Evolutionary conservation across 129 eudicot species (phyloP).

Genomic region (Arctium lappa): DNA sequence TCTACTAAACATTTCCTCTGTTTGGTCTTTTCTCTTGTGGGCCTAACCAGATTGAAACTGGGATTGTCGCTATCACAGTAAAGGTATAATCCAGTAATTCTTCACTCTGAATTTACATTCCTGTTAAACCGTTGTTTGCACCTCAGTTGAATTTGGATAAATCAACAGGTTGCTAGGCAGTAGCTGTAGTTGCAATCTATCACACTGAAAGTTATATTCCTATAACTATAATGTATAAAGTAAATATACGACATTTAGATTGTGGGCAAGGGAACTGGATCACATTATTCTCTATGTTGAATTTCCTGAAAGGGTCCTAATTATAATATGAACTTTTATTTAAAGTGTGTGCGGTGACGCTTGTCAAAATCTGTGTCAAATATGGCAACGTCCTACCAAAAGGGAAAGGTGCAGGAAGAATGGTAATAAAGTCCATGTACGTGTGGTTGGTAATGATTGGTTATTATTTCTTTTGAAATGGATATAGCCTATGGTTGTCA

Average conservation of each 20-base stretch:
- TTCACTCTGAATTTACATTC: slow-evolving; percentile 5
- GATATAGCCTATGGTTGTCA: too few relatives aligned
- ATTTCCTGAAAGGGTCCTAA: background rate
- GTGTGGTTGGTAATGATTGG: too few relatives aligned
- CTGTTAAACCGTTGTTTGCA: background rate
- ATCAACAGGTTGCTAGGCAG: background rate
- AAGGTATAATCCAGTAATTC: slow-evolving; percentile 50
- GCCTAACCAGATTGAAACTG: slow-evolving; percentile 56
- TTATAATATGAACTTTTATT: too few relatives aligned
- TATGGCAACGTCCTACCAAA: too few relatives aligned
- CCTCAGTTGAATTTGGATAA: background rate
- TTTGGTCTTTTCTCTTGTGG: slow-evolving; percentile 13
- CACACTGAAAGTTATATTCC: background rate
- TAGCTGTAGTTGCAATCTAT: background rate
- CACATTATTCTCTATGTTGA: too few relatives aligned
- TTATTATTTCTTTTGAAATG: too few relatives aligned
- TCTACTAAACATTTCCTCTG: slow-evolving; percentile 24
- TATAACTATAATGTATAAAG: background rate
- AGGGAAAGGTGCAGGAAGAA: too few relatives aligned
- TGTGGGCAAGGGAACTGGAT: too few relatives aligned
- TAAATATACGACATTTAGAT: background rate
- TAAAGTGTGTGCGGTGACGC: background rate
- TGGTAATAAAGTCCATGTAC: too few relatives aligned
- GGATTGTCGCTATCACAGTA: slow-evolving; percentile 74
- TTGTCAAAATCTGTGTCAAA: too few relatives aligned